phyloP scores from a whole-genome alignment of 1,139 yeast species.

The Geotrichum candidum region DNA sequence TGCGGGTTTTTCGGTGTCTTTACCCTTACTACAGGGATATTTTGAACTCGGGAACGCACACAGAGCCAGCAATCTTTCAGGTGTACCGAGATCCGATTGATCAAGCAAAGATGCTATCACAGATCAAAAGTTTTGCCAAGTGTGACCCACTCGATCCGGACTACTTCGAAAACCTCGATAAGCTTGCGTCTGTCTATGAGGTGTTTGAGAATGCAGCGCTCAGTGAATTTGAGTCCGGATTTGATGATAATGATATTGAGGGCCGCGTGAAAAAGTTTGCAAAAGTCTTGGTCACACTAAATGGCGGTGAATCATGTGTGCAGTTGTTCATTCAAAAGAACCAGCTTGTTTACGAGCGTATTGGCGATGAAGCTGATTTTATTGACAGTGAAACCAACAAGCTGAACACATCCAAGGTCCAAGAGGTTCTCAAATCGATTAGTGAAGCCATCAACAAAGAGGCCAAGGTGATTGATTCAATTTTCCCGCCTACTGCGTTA shows the following conservation, averaged over 20 bases:
- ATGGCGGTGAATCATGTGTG: constrained; percentile 41
- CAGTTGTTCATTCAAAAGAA: constrained; percentile 45
- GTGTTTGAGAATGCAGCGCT: constrained; percentile 68
- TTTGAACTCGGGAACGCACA: constrained; percentile 20
- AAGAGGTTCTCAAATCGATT: constrained; percentile 31
- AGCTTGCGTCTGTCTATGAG: constrained; percentile 55
- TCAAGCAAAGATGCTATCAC: constrained; percentile 30
- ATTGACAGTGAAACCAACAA: constrained; percentile 27
- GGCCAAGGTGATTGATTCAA: constrained; percentile 36
- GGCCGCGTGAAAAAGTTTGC: constrained; percentile 37
- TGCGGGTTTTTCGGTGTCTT: constrained; percentile 23
- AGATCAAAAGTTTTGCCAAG: constrained; percentile 34
- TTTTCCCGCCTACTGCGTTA: constrained; percentile 30
- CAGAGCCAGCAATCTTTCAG: constrained; percentile 27
- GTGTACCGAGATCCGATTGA: constrained; percentile 27
- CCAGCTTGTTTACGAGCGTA: constrained; percentile 33
- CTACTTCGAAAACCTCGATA: constrained; percentile 40
- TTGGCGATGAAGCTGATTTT: constrained; percentile 19
- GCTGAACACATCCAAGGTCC: constrained; percentile 33
- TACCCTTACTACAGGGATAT: constrained; percentile 30
- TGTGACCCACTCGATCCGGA: constrained; percentile 39
- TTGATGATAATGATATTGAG: constrained; percentile 46
- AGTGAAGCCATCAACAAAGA: constrained; percentile 36
- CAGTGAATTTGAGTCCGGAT: constrained; percentile 58
- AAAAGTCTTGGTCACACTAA: constrained; percentile 35